phyloP scores from a whole-genome alignment of 345 rosid genomes.

The Populus pruinosa region DNA sequence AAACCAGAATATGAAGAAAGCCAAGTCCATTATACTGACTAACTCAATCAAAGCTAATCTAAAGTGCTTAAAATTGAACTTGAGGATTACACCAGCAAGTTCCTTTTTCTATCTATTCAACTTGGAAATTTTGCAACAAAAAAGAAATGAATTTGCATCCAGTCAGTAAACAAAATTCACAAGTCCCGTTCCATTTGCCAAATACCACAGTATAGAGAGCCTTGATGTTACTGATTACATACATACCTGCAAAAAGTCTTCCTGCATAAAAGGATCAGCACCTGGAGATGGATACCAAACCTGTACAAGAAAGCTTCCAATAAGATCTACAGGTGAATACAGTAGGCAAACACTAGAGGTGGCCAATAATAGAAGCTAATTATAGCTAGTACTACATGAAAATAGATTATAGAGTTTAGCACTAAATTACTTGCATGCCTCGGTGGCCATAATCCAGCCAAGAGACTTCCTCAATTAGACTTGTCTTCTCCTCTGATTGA shows the following conservation, averaged over 20 bases:
- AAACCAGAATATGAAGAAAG: neutral
- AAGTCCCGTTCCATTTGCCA: neutral
- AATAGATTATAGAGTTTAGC: constrained; percentile 9
- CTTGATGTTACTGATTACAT: neutral
- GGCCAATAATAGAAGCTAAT: neutral
- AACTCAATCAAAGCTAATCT: neutral
- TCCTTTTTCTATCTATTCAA: neutral
- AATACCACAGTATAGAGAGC: neutral
- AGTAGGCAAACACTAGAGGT: constrained; percentile 9
- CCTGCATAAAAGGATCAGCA: constrained; percentile 83
- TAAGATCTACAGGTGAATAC: constrained; percentile 38
- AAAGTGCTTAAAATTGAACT: neutral
- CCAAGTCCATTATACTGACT: neutral
- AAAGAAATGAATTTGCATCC: neutral
- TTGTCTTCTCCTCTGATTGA: constrained; percentile 77
- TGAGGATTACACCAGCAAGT: neutral
- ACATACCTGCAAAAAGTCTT: constrained; percentile 92
- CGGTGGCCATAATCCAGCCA: constrained; percentile 97
- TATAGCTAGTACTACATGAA: neutral
- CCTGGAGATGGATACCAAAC: constrained; percentile 99
- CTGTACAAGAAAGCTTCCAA: constrained; percentile 62
- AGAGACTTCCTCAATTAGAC: constrained; percentile 89
- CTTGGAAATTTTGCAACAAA: neutral
- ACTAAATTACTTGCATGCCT: constrained; percentile 89
- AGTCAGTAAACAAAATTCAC: neutral